Percentiles rank a stretch among this genome's conserved stretches.
Conservation (phyloP, 2,329 filamentous ascomycete species). For the Xylariaceae sp. region DNA sequence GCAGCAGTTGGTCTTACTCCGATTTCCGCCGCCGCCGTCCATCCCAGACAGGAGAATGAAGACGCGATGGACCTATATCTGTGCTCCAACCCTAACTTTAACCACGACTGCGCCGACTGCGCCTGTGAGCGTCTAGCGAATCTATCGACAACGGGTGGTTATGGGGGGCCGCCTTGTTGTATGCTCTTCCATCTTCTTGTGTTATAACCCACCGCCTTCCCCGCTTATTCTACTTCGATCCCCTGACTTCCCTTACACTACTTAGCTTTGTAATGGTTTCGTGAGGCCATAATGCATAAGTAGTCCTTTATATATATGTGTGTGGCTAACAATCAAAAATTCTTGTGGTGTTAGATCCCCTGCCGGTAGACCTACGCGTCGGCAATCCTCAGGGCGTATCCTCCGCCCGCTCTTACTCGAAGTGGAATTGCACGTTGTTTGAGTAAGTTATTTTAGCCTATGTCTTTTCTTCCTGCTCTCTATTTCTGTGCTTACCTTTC, state of each 20-base stretch:
- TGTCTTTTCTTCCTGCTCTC: not conserved
- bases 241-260: too few species aligned
- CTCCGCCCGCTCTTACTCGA: constrained; percentile 34
- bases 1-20: not conserved
- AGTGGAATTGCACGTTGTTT: constrained; percentile 37
- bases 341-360: constrained; percentile 22
- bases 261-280: too few species aligned
- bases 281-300: too few species aligned
- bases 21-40: not conserved
- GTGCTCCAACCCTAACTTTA: constrained; percentile 39
- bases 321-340: too few species aligned
- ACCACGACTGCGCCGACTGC: constrained; percentile 33
- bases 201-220: too few species aligned
- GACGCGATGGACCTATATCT: constrained; percentile 34
- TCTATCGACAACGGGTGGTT: constrained; percentile 25
- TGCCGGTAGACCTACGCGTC: constrained; percentile 33
- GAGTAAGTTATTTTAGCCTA: constrained; percentile 28
- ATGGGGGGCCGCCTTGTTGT: constrained; percentile 37
- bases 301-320: too few species aligned
- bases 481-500: not conserved
- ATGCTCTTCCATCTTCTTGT: too few species aligned
- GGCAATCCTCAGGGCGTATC: constrained; percentile 37
- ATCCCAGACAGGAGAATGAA: constrained; percentile 27
- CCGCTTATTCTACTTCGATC: too few species aligned
- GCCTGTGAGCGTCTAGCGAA: constrained; percentile 33